Percentiles rank a stretch among this genome's conserved stretches.
These are phyloP conservation scores for Dichomitus squalens DNA, from an alignment of 1,284 basidiomycete genomes.

Conservation along the genomic window DNA sequence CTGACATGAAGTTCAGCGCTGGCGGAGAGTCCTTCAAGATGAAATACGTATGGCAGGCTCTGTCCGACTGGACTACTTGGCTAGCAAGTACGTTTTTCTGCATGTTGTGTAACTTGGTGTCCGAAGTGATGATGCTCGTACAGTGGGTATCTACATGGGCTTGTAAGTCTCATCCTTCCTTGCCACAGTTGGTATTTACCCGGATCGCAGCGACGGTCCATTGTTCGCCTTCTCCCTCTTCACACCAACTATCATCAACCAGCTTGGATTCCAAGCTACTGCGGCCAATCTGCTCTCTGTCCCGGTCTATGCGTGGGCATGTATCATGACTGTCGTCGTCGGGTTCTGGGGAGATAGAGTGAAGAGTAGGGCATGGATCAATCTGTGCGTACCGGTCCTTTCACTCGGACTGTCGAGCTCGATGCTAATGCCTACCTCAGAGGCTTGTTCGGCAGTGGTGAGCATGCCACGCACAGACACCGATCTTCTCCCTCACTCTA, in stretches of 20 bases:
- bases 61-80: conserved; percentile 57
- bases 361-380: conserved; percentile 48
- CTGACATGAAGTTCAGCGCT: conserved; percentile 49
- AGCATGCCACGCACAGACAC: not conserved
- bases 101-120: not conserved
- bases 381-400: conserved; percentile 39
- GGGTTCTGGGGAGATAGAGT: conserved; percentile 51
- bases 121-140: not conserved
- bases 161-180: conserved; percentile 34
- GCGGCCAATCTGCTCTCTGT: conserved; percentile 56
- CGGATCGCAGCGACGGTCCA: conserved; percentile 43
- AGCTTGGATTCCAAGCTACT: conserved; percentile 53
- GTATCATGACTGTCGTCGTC: conserved; percentile 49
- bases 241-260: conserved; percentile 53
- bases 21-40: conserved; percentile 51
- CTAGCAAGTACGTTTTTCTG: conserved; percentile 39
- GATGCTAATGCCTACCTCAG: not conserved
- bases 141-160: conserved; percentile 52
- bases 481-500: not conserved
- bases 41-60: conserved; percentile 48
- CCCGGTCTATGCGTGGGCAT: conserved; percentile 52
- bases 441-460: conserved; percentile 27
- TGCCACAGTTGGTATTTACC: not conserved
- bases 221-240: conserved; percentile 59
- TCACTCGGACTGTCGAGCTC: not conserved